Evolutionary conservation across 148 eudicot genomes (phyloP).

Genomic region (Agrostemma githago): DNA sequence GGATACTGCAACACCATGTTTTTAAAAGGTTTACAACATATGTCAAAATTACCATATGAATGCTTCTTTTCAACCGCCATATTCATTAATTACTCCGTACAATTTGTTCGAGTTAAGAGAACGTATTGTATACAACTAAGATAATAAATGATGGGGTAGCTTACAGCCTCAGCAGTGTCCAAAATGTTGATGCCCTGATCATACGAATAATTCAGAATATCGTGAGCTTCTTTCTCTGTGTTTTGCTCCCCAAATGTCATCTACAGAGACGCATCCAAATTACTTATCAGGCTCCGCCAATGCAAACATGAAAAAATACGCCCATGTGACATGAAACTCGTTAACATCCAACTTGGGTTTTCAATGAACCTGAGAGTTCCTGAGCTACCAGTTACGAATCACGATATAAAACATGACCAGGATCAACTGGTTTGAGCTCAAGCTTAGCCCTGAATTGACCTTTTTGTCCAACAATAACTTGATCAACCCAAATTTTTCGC

Average conservation of each 20-base stretch:
- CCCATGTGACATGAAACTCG: background rate
- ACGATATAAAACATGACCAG: background rate
- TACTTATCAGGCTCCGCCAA: background rate
- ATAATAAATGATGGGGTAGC: conserved; percentile 20
- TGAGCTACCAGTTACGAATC: background rate
- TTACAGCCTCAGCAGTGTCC: conserved; percentile 88
- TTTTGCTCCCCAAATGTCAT: conserved; percentile 97
- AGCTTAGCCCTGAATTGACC: background rate
- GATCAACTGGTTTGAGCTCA: background rate
- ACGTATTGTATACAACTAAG: background rate
- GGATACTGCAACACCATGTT: conserved; percentile 58
- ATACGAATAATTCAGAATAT: conserved; percentile 74
- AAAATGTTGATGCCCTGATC: conserved; percentile 76
- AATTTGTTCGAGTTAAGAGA: too few relatives aligned
- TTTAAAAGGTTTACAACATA: background rate
- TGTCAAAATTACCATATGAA: background rate
- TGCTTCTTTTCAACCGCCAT: background rate
- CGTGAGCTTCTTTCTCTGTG: conserved; percentile 94
- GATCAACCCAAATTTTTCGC: background rate
- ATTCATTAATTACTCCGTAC: background rate
- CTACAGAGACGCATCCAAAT: conserved; percentile 35
- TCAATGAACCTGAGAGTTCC: background rate
- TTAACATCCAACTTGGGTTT: background rate
- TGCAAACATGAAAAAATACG: background rate
- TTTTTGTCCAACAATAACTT: background rate